Evolutionary conservation across 441 rosid species (phyloP).

Genomic region (Aquilaria agallochum): DNA sequence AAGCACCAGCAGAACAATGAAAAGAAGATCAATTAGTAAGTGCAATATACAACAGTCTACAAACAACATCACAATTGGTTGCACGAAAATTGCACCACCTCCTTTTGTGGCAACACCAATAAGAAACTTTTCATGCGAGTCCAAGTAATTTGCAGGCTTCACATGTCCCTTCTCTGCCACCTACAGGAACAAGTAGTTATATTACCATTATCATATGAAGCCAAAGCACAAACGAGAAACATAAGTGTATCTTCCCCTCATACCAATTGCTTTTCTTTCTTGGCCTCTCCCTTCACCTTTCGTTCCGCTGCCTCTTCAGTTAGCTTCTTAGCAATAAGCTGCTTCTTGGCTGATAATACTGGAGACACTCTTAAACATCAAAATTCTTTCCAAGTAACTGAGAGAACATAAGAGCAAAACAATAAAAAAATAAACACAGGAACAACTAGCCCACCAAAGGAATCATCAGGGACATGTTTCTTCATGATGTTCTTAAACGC

Average conservation of each 20-base stretch:
- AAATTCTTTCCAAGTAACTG: not conserved
- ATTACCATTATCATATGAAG: not conserved
- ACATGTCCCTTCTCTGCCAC: conserved; percentile 83
- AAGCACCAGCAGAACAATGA: conserved; percentile 28
- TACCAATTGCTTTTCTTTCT: conserved; percentile 85
- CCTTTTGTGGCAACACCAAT: conserved; percentile 96
- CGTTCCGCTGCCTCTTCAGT: conserved; percentile 77
- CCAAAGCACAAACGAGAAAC: not conserved
- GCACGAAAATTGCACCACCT: conserved; percentile 39
- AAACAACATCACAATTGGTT: not conserved
- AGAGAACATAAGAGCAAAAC: not conserved
- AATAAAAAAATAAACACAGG: not conserved
- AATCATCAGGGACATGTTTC: conserved; percentile 54
- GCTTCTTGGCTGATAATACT: conserved; percentile 79
- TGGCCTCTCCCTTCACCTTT: conserved; percentile 74
- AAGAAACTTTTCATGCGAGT: conserved; percentile 77
- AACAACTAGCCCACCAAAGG: conserved; percentile 46
- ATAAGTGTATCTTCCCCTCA: not conserved
- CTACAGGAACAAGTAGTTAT: conserved; percentile 24
- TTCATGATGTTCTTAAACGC: conserved; percentile 72
- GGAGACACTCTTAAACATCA: conserved; percentile 35
- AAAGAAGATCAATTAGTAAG: conserved; percentile 29
- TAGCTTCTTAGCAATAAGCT: conserved; percentile 81
- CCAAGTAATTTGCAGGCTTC: conserved; percentile 73
- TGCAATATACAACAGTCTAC: conserved; percentile 11